Percentiles rank a stretch among this genome's conserved stretches.
Evolutionary conservation across 257 asterid genomes (phyloP).

Genomic region (Solanum commersonii): DNA sequence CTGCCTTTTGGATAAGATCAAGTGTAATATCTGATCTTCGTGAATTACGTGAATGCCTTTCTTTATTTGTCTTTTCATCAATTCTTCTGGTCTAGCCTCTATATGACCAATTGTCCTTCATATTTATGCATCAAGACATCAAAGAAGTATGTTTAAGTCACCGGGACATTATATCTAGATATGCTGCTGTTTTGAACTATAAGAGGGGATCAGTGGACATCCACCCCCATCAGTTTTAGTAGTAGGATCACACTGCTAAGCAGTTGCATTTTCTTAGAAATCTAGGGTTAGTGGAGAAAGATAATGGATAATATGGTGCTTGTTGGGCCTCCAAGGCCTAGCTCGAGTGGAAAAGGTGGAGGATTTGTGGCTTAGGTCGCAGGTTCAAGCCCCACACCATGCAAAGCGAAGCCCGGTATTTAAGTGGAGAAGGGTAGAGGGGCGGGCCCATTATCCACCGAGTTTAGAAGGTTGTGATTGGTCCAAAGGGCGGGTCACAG

Average conservation of each 20-base stretch:
- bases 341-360: too few relatives aligned
- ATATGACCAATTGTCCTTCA: not conserved
- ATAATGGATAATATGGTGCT: not conserved
- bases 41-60: not conserved
- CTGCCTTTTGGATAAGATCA: not conserved
- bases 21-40: not conserved
- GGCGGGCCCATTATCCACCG: too few relatives aligned
- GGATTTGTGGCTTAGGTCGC: too few relatives aligned
- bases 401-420: too few relatives aligned
- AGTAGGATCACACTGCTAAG: not conserved
- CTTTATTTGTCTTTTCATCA: not conserved
- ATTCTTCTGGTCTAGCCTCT: not conserved
- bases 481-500: too few relatives aligned
- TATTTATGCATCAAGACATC: not conserved
- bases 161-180: not conserved
- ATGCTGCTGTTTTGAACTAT: not conserved
- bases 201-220: not conserved
- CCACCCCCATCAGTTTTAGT: not conserved
- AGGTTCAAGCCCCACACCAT: too few relatives aligned
- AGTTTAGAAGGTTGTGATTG: too few relatives aligned
- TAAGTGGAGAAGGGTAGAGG: too few relatives aligned
- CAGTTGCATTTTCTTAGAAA: not conserved
- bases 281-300: not conserved
- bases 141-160: not conserved
- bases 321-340: too few relatives aligned